Percentiles rank a stretch among this genome's conserved stretches.
Conservation (phyloP, 768 basidiomycete species). For the Hericium erinaceus region DNA sequence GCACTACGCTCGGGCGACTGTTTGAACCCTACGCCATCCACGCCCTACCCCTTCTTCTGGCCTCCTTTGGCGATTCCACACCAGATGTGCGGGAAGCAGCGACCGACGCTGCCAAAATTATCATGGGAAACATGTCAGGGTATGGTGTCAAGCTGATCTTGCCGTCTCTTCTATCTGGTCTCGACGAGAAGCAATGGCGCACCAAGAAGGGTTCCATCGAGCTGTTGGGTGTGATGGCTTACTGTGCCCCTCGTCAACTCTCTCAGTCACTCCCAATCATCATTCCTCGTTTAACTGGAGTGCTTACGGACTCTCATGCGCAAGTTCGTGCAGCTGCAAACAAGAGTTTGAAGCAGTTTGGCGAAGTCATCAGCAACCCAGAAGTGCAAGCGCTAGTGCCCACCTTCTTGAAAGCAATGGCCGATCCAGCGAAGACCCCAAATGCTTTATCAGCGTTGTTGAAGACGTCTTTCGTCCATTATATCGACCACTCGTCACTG, state of each 20-base stretch:
- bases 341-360: conserved; percentile 93
- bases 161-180: conserved; percentile 77
- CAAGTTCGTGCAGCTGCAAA: conserved; percentile 92
- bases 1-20: conserved; percentile 72
- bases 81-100: conserved; percentile 90
- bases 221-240: conserved; percentile 95
- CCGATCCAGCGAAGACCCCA: conserved; percentile 88
- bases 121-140: conserved; percentile 92
- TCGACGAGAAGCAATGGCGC: conserved; percentile 98
- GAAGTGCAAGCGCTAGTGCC: conserved; percentile 91
- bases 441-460: conserved; percentile 78
- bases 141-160: conserved; percentile 95
- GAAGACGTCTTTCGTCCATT: conserved; percentile 95
- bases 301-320: conserved; percentile 94
- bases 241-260: conserved; percentile 91
- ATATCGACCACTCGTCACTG: conserved; percentile 93
- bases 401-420: conserved; percentile 85
- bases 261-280: conserved; percentile 93
- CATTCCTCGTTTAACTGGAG: conserved; percentile 90
- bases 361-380: conserved; percentile 96
- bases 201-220: conserved; percentile 98
- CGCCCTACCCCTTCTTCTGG: conserved; percentile 74
- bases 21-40: conserved; percentile 91
- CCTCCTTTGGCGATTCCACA: conserved; percentile 78
- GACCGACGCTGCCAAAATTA: conserved; percentile 82